phyloP scores from a whole-genome alignment of 2,329 filamentous ascomycete species.

The Plectosphaerella plurivora region DNA sequence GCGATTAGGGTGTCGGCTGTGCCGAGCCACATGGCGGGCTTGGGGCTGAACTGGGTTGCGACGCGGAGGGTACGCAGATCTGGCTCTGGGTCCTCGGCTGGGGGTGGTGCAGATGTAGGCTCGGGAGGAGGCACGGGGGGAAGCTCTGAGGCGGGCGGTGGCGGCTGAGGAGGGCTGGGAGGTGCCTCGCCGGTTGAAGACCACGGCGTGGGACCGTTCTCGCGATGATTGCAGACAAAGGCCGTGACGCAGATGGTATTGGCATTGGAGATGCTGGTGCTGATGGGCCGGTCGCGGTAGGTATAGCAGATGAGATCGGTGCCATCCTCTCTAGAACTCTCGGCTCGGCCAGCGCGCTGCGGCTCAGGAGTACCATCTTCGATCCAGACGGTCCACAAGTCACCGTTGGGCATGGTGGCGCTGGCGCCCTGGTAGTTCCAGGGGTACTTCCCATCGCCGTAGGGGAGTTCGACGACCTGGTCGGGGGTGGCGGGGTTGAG shows the following conservation, averaged over 20 bases:
- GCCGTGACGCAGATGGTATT: slow-evolving; percentile 35
- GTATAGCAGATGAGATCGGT: slow-evolving; percentile 35
- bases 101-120: background rate
- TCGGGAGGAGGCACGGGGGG: background rate
- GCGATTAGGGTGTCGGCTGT: slow-evolving; percentile 7
- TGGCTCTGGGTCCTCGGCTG: background rate
- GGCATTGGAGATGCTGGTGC: slow-evolving; percentile 26
- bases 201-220: slow-evolving; percentile 12
- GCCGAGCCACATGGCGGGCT: slow-evolving; percentile 8
- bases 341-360: slow-evolving; percentile 31
- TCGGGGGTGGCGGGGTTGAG: slow-evolving; percentile 30
- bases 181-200: background rate
- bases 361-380: slow-evolving; percentile 34
- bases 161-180: background rate
- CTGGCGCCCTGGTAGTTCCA: slow-evolving; percentile 32
- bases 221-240: slow-evolving; percentile 34
- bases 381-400: slow-evolving; percentile 36
- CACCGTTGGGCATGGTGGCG: slow-evolving; percentile 30
- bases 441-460: slow-evolving; percentile 30
- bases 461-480: slow-evolving; percentile 33
- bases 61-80: background rate
- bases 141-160: background rate
- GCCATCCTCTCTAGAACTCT: slow-evolving; percentile 33
- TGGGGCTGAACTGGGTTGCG: slow-evolving; percentile 6
- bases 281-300: slow-evolving; percentile 34